These are phyloP conservation scores for Physcomitrellopsis africana DNA, from an alignment of 225 moss, liverwort and hornwort species.

Conservation along the genomic window DNA sequence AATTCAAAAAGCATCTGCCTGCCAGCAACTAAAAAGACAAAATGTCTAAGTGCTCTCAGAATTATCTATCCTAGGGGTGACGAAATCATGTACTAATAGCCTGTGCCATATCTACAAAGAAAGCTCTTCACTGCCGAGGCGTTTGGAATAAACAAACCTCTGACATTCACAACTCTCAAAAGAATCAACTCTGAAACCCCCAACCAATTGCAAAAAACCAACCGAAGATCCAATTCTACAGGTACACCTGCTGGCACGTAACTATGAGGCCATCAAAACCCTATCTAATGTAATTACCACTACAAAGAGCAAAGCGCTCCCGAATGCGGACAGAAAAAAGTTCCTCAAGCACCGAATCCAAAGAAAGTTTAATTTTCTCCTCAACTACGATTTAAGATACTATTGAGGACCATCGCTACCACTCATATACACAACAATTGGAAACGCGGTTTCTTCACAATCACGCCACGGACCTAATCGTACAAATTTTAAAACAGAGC, in stretches of 20 bases:
- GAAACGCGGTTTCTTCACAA: background rate
- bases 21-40: background rate
- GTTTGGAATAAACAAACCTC: background rate
- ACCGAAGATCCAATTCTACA: background rate
- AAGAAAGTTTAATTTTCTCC: background rate
- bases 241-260: background rate
- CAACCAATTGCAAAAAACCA: no score
- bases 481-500: background rate
- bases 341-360: background rate
- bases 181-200: no score
- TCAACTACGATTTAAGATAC: background rate
- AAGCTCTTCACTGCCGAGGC: background rate
- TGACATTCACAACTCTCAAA: background rate
- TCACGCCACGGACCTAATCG: background rate
- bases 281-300: background rate
- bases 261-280: slow-evolving; percentile 20
- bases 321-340: slow-evolving; percentile 1
- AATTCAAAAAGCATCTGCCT: slow-evolving; percentile 4
- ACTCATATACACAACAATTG: background rate
- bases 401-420: background rate
- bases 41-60: background rate
- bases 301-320: background rate
- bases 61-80: background rate
- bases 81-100: background rate
- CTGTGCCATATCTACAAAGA: background rate